A percentile compares a stretch with the other conserved stretches of the same genome.
Conservation (phyloP, 2,329 filamentous ascomycete species). For the Phyllosticta citrichinensis region DNA sequence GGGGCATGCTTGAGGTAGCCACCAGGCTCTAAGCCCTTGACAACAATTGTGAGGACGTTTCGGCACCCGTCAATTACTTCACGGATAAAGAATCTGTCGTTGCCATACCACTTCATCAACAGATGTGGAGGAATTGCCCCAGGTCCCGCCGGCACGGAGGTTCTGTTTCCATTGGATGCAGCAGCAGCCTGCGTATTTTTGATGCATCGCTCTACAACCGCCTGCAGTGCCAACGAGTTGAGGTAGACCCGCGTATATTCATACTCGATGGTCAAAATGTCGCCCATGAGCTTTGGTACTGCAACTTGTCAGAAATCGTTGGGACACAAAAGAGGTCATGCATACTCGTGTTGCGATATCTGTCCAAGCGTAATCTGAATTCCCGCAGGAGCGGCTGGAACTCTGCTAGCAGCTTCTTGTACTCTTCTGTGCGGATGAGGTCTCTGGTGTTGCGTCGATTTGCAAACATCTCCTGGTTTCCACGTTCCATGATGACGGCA, state of each 20-base stretch:
- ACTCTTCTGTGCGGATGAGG: constrained; percentile 76
- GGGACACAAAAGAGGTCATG: neutral
- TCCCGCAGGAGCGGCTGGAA: constrained; percentile 69
- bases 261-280: constrained; percentile 87
- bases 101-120: constrained; percentile 42
- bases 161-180: constrained; percentile 16
- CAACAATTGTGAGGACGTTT: constrained; percentile 66
- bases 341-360: constrained; percentile 34
- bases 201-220: constrained; percentile 86
- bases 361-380: constrained; percentile 77
- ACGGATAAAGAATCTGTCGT: constrained; percentile 52
- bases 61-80: constrained; percentile 70
- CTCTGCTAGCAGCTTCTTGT: constrained; percentile 68
- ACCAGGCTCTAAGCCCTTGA: constrained; percentile 62
- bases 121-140: constrained; percentile 36
- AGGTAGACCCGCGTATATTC: constrained; percentile 92
- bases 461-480: constrained; percentile 79
- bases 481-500: constrained; percentile 82
- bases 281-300: constrained; percentile 50
- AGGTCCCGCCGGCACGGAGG: constrained; percentile 21
- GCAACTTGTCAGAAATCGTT: neutral
- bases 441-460: constrained; percentile 81
- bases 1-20: constrained; percentile 75
- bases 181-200: constrained; percentile 52
- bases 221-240: constrained; percentile 88